These are phyloP conservation scores for Spongospora subterranea DNA, from an alignment of 208 protist species.

Conservation along the genomic window DNA sequence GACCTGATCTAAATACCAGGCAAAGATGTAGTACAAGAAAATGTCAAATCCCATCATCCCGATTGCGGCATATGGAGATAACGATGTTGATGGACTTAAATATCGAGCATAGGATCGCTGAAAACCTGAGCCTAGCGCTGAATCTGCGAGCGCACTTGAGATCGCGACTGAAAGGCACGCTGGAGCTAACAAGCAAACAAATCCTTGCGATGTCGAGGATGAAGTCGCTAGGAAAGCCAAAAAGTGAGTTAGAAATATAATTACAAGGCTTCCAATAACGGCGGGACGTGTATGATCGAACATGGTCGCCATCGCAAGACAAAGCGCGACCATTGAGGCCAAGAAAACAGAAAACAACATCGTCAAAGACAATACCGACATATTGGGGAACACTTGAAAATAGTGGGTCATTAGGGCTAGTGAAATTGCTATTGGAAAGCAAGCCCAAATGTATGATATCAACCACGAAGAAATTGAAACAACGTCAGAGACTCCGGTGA, in stretches of 20 bases:
- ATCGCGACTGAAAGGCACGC: conserved; percentile 56
- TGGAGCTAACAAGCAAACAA: conserved; percentile 20
- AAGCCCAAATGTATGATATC: not conserved
- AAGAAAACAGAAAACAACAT: conserved; percentile 24
- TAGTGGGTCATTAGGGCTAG: conserved; percentile 56
- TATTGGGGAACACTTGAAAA: not conserved
- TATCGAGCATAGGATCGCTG: conserved; percentile 1
- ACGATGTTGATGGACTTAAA: not conserved
- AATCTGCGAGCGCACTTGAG: conserved; percentile 52
- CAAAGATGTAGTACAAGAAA: conserved; percentile 35
- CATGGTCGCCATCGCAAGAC: not conserved
- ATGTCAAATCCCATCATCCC: conserved; percentile 47
- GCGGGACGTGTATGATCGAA: conserved; percentile 14
- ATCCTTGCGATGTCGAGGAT: not conserved
- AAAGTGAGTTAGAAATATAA: conserved; percentile 42
- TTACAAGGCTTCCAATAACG: conserved; percentile 19
- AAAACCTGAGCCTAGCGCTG: not conserved
- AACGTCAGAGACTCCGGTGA: conserved; percentile 32
- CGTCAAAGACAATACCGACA: not conserved
- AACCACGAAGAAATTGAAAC: not conserved
- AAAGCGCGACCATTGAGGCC: not conserved
- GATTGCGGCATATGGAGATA: not conserved
- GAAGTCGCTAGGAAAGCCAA: conserved; percentile 47
- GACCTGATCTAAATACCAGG: conserved; percentile 59
- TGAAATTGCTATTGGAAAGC: not conserved